These are phyloP conservation scores for Mycena alexandri DNA, from an alignment of 768 basidiomycete species.

Conservation along the genomic window DNA sequence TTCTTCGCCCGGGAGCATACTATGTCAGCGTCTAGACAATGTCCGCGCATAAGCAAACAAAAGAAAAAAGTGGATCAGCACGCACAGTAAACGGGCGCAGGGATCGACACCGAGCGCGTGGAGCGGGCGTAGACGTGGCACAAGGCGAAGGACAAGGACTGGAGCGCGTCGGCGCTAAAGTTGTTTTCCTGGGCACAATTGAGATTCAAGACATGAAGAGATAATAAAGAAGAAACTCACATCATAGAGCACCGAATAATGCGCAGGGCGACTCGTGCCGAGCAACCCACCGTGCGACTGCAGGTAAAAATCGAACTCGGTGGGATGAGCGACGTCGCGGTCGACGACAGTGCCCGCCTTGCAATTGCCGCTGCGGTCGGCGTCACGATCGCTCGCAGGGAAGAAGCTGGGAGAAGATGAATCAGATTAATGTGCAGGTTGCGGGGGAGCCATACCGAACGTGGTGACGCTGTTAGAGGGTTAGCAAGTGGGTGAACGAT, in stretches of 20 bases:
- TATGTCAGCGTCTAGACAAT: conserved; percentile 64
- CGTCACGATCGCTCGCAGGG: conserved; percentile 54
- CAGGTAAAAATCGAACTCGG: conserved; percentile 72
- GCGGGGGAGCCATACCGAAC: conserved; percentile 34
- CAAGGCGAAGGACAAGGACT: conserved; percentile 75
- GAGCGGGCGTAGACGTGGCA: conserved; percentile 59
- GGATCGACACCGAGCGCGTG: conserved; percentile 38
- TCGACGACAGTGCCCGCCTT: conserved; percentile 71
- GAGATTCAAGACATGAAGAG: neutral
- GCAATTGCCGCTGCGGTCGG: conserved; percentile 67
- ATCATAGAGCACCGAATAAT: conserved; percentile 46
- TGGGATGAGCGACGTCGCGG: conserved; percentile 63
- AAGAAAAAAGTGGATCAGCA: neutral
- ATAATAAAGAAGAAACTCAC: conserved; percentile 26
- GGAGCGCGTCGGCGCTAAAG: conserved; percentile 70
- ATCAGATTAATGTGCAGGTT: no score
- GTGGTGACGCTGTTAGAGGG: conserved; percentile 63
- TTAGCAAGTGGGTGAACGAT: neutral
- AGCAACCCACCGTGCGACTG: conserved; percentile 57
- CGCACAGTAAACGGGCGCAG: conserved; percentile 36
- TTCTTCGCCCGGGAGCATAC: conserved; percentile 84
- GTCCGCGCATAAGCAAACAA: neutral
- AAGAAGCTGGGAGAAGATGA: conserved; percentile 58
- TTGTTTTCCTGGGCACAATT: conserved; percentile 55
- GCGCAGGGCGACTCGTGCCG: conserved; percentile 54